A percentile compares a stretch with the other conserved stretches of the same genome.
Evolutionary conservation across 2,329 filamentous ascomycete species (phyloP).

Genomic region (Diaporthe velutina): DNA sequence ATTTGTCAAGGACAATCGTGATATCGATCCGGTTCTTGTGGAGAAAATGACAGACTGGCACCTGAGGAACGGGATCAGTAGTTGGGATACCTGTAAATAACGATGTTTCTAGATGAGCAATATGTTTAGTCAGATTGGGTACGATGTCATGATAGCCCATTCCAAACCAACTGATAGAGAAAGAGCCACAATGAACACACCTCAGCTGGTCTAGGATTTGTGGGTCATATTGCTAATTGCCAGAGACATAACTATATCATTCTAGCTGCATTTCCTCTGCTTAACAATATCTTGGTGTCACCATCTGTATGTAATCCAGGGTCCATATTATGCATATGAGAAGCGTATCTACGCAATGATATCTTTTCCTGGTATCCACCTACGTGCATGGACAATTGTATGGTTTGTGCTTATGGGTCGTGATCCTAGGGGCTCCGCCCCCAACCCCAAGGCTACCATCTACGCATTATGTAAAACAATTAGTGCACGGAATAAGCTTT

Average conservation of each 20-base stretch:
- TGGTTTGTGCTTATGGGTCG: background rate
- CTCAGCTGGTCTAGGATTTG: too few species aligned
- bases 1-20: conserved; percentile 27
- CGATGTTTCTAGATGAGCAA: background rate
- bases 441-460: background rate
- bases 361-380: too few species aligned
- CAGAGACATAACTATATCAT: too few species aligned
- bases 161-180: background rate
- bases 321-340: too few species aligned
- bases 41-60: conserved; percentile 27
- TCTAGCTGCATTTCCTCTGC: too few species aligned
- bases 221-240: too few species aligned
- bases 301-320: too few species aligned
- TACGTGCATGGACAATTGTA: background rate
- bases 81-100: conserved; percentile 30
- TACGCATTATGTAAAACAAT: conserved; percentile 20
- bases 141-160: too few species aligned
- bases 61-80: background rate
- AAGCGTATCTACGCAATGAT: too few species aligned
- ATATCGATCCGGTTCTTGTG: conserved; percentile 3
- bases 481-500: conserved; percentile 13
- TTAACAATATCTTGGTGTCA: too few species aligned
- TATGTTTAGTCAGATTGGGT: too few species aligned
- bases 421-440: background rate
- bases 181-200: too few species aligned